Evolutionary conservation across 176 grass and related monocot species (phyloP).

Genomic region (Thinopyrum elongatum): DNA sequence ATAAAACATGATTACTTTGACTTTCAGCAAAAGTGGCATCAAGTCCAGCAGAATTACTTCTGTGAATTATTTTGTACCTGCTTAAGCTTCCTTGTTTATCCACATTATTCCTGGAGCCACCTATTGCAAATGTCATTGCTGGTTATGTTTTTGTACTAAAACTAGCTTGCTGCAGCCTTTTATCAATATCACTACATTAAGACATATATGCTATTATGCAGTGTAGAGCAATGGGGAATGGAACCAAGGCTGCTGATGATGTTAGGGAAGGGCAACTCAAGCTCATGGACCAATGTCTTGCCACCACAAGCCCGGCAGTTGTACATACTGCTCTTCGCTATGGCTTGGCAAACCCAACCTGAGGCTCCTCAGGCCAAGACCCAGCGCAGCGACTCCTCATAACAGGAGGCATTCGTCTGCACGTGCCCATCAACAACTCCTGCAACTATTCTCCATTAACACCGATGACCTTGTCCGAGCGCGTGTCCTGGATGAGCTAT

Average conservation of each 20-base stretch:
- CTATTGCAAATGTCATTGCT: neutral
- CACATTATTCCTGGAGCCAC: neutral
- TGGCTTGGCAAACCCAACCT: constrained; percentile 27
- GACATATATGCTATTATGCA: constrained; percentile 11
- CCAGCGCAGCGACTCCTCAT: constrained; percentile 22
- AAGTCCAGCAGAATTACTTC: neutral
- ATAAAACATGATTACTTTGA: neutral
- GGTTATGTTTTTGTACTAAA: neutral
- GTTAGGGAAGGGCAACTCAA: neutral
- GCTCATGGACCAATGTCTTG: neutral
- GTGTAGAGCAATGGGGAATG: constrained; percentile 23
- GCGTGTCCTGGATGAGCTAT: constrained; percentile 26
- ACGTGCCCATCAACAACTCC: constrained; percentile 74
- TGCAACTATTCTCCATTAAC: constrained; percentile 52
- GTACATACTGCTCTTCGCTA: constrained; percentile 23
- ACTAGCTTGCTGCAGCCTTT: neutral
- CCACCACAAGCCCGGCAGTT: neutral
- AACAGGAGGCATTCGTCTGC: constrained; percentile 39
- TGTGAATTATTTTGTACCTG: neutral
- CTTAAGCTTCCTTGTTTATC: neutral
- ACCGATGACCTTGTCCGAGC: constrained; percentile 37
- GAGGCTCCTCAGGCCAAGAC: constrained; percentile 16
- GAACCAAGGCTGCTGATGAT: neutral
- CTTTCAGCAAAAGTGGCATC: neutral
- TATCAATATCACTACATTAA: neutral